Evolutionary conservation across 441 rosid genomes (phyloP).

Genomic region (Melastoma candidum): DNA sequence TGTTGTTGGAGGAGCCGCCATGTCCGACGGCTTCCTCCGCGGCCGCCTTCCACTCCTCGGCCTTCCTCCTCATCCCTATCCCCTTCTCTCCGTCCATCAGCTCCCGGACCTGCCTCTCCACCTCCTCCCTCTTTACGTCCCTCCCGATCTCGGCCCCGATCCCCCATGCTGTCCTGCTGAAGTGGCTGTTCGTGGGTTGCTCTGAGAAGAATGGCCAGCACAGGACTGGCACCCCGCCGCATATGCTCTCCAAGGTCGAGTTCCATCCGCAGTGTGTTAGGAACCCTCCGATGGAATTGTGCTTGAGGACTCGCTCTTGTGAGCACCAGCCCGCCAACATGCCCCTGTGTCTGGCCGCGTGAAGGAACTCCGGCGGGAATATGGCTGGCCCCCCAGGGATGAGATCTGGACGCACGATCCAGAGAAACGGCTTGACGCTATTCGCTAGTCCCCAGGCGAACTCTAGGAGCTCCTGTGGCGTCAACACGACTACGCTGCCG

Average conservation of each 20-base stretch:
- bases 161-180: conserved; percentile 21
- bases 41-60: conserved; percentile 21
- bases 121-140: conserved; percentile 21
- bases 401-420: conserved; percentile 21
- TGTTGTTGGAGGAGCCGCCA: conserved; percentile 18
- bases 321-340: conserved; percentile 23
- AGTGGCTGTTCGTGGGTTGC: conserved; percentile 23
- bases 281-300: conserved; percentile 20
- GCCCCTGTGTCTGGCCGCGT: conserved; percentile 15
- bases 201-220: conserved; percentile 28
- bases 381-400: conserved; percentile 11
- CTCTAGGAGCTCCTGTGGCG: conserved; percentile 17
- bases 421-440: conserved; percentile 16
- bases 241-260: conserved; percentile 23
- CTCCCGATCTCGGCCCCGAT: conserved; percentile 22
- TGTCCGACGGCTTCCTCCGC: conserved; percentile 20
- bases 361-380: conserved; percentile 16
- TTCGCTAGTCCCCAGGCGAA: conserved; percentile 26
- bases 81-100: conserved; percentile 22
- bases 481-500: conserved; percentile 23
- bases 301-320: conserved; percentile 23
- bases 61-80: conserved; percentile 13
- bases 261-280: conserved; percentile 29
- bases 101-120: conserved; percentile 22
- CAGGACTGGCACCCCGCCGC: conserved; percentile 22